A percentile compares a stretch with the other conserved stretches of the same genome.
Conservation (phyloP, 1,284 basidiomycete species). For the Volvariella surrecta region DNA sequence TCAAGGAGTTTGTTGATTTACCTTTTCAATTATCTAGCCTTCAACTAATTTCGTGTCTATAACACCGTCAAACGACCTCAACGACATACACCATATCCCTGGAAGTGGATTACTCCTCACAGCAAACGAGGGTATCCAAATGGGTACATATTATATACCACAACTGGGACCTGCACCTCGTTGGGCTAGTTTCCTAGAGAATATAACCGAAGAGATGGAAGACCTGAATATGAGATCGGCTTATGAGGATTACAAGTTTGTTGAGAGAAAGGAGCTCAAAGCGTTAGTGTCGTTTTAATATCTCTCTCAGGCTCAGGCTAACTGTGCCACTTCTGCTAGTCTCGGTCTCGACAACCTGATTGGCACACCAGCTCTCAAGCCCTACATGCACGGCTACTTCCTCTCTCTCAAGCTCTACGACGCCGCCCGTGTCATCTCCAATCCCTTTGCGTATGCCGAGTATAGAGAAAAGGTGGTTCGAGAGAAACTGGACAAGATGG, state of each 20-base stretch:
- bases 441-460: slow-evolving; percentile 94
- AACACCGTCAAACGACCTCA: slow-evolving; percentile 82
- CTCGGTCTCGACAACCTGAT: slow-evolving; percentile 92
- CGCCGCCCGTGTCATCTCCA: slow-evolving; percentile 90
- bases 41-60: slow-evolving; percentile 87
- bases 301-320: slow-evolving; percentile 5
- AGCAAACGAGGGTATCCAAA: slow-evolving; percentile 89
- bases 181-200: slow-evolving; percentile 98
- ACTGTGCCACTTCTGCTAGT: slow-evolving; percentile 26
- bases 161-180: slow-evolving; percentile 93
- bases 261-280: slow-evolving; percentile 82
- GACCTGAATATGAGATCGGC: slow-evolving; percentile 70
- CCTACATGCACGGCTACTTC: slow-evolving; percentile 99
- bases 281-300: slow-evolving; percentile 43
- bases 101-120: slow-evolving; percentile 80
- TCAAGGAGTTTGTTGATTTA: slow-evolving; percentile 9
- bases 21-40: slow-evolving; percentile 48
- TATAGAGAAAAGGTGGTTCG: slow-evolving; percentile 84
- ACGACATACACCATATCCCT: slow-evolving; percentile 84
- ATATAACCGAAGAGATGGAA: slow-evolving; percentile 96
- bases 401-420: slow-evolving; percentile 93
- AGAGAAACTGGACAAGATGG: slow-evolving; percentile 88
- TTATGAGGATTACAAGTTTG: slow-evolving; percentile 98
- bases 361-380: slow-evolving; percentile 91
- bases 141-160: slow-evolving; percentile 91